These are phyloP conservation scores for Chamaecyparis obtusa DNA, from an alignment of 75 land plant genomes.

Conservation along the genomic window DNA sequence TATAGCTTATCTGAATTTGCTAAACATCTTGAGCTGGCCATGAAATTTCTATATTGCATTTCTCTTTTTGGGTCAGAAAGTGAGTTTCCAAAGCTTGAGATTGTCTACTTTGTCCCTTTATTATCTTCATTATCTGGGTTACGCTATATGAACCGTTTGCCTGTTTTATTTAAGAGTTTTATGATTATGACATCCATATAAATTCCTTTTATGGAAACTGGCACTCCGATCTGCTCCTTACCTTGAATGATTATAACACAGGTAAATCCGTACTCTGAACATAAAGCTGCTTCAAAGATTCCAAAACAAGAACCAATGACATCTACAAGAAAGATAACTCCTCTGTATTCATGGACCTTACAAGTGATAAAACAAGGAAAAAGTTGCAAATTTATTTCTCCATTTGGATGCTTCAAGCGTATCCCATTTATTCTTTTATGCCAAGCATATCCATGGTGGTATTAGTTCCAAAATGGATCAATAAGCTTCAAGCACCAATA, in stretches of 20 bases:
- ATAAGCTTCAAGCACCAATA: not conserved
- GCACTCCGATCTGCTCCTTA: not conserved
- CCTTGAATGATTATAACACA: not conserved
- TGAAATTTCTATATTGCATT: not conserved
- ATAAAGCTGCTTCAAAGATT: not conserved
- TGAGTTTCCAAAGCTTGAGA: not conserved
- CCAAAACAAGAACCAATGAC: not conserved
- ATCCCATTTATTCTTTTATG: not conserved
- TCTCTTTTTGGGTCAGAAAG: not conserved
- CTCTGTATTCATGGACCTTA: not conserved
- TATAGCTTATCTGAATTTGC: not conserved
- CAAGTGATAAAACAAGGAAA: not conserved
- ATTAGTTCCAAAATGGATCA: not conserved
- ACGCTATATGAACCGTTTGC: not conserved
- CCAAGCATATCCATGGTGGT: not conserved
- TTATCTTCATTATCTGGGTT: not conserved
- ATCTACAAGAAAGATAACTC: not conserved
- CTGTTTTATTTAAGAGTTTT: not conserved
- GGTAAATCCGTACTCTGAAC: not conserved
- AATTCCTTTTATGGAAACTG: not conserved
- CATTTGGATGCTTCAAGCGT: not conserved
- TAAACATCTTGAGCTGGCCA: not conserved
- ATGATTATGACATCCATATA: not conserved
- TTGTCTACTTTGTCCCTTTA: not conserved
- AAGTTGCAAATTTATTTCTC: not conserved